Percentiles rank a stretch among this genome's conserved stretches.
Conservation (phyloP, 78 protist species). For the Guillardia theta region DNA sequence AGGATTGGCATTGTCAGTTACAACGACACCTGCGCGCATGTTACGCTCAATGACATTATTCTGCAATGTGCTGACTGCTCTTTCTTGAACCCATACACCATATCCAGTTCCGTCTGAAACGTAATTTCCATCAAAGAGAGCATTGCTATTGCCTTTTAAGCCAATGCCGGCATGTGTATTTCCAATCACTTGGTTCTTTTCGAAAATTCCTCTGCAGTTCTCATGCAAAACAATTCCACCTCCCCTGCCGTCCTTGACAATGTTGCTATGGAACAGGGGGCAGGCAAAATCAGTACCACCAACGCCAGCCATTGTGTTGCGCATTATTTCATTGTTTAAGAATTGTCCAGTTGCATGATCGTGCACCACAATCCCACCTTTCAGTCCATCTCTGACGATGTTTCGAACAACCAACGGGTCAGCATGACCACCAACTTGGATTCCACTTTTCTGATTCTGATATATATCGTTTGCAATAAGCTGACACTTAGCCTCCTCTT, state of each 20-base stretch:
- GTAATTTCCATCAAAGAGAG: neutral
- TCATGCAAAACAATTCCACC: neutral
- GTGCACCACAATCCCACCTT: neutral
- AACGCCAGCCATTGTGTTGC: neutral
- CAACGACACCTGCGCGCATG: neutral
- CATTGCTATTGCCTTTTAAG: neutral
- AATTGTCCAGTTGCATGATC: neutral
- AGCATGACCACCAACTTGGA: neutral
- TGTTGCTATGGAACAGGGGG: neutral
- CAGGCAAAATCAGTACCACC: neutral
- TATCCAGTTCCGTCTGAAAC: neutral
- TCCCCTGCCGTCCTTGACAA: neutral
- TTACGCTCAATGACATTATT: neutral
- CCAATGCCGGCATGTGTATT: conserved; percentile 4
- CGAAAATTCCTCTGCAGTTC: neutral
- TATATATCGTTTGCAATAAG: neutral
- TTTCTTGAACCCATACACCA: neutral
- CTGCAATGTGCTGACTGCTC: neutral
- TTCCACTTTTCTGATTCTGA: neutral
- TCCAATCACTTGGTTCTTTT: conserved; percentile 2
- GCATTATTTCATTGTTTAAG: neutral
- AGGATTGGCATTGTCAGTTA: neutral
- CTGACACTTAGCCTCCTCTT: neutral
- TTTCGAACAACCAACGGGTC: neutral
- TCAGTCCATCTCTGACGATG: neutral